Evolutionary conservation across 768 basidiomycete species (phyloP).

Genomic region (Dictyophora rubrovolvata): DNA sequence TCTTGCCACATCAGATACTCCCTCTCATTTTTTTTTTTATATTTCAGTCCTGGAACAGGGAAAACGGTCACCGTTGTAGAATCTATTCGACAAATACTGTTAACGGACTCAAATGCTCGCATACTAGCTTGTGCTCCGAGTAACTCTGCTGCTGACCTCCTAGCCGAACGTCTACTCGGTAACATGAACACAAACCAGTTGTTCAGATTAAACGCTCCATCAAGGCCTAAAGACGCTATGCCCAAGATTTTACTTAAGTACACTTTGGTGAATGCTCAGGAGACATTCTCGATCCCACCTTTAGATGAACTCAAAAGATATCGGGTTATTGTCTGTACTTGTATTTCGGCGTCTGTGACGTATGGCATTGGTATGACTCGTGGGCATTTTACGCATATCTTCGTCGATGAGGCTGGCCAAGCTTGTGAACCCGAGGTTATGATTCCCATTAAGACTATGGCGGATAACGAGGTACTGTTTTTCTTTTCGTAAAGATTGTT

Average conservation of each 20-base stretch:
- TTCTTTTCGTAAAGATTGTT: background rate
- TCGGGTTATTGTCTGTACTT: slow-evolving; percentile 49
- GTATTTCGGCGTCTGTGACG: slow-evolving; percentile 41
- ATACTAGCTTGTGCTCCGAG: slow-evolving; percentile 60
- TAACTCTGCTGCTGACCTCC: slow-evolving; percentile 58
- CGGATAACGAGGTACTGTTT: slow-evolving; percentile 13
- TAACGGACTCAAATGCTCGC: slow-evolving; percentile 27
- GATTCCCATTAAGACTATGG: slow-evolving; percentile 28
- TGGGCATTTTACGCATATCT: slow-evolving; percentile 52
- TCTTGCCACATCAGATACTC: background rate
- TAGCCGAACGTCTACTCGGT: slow-evolving; percentile 32
- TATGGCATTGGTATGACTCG: slow-evolving; percentile 36
- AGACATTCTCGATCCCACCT: slow-evolving; percentile 34
- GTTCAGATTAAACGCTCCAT: slow-evolving; percentile 45
- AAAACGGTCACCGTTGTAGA: slow-evolving; percentile 61
- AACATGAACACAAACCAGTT: slow-evolving; percentile 22
- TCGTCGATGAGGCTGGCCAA: slow-evolving; percentile 59
- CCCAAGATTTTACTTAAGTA: slow-evolving; percentile 29
- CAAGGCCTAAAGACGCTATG: slow-evolving; percentile 29
- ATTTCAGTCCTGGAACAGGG: slow-evolving; percentile 47
- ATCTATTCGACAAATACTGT: slow-evolving; percentile 46
- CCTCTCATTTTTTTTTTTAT: background rate
- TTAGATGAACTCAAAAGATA: slow-evolving; percentile 30
- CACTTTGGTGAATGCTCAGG: slow-evolving; percentile 29
- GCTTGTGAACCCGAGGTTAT: slow-evolving; percentile 51